Evolutionary conservation across 257 asterid species (phyloP), one percentile per base, ranked within the genome.

Genomic region (Solanum lignicaule): DNA sequence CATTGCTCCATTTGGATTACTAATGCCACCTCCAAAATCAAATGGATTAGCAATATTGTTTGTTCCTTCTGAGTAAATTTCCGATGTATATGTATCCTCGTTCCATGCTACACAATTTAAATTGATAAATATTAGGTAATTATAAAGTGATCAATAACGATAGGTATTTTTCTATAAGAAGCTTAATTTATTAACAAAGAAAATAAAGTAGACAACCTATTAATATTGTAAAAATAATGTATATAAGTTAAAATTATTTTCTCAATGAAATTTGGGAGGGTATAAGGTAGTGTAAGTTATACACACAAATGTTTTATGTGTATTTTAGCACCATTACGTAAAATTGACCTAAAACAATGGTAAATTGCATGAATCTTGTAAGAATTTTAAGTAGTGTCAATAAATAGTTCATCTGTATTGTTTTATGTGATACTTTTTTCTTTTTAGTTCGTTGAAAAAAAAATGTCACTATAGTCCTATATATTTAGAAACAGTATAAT

Each of bases 1-100:
- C 13, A 87, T 75, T 3, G 93, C 94, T 11, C 86, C 89, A 14
- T 90, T 88, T 1, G 92, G 88, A 85, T 90, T 91, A 9, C 88
- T 91, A 39, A 92, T 90, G 6, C 93, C 93, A 21, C 93, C 93
- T 46, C 93, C 94, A 36, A 39, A 90, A 68, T 91, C 93, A 7
- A 92, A 92, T 20, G 93, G 89, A 76, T 90, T 89, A 2, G 93
- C 93, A 6, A 85, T 85, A 33, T 91, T 88, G 1, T 31, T 85
- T 23, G 16, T n/a, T 6, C 92, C 93, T 88, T 88, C 92, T n/a
- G 55, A 75, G 5, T 21, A 75, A 5, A 75, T 36, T 75, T 11
- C 55, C 5, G 1, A 21, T 75, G 10, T 21, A 75, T 36, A 36
- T 38, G 83, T 75, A 15, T 75, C 83, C 32, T 75, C 55, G 6